Conservation (phyloP, 345 rosid species). For the Noccaea caerulescens region DNA sequence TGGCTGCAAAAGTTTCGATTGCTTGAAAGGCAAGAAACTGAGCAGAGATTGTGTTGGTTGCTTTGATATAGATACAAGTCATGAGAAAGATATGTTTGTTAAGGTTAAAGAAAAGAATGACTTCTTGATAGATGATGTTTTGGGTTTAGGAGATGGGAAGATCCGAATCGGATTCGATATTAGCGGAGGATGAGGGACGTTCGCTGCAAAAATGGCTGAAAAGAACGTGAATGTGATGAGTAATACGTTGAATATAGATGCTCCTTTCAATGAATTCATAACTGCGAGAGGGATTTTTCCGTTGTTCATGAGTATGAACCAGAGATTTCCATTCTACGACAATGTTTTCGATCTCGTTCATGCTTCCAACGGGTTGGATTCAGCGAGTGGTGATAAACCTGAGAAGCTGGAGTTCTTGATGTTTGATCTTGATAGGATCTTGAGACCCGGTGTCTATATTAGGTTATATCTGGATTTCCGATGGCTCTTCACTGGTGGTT, state of each 20-base stretch:
- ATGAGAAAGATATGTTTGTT: slow-evolving; percentile 69
- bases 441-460: slow-evolving; percentile 86
- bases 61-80: slow-evolving; percentile 55
- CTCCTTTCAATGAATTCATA: slow-evolving; percentile 78
- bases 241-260: slow-evolving; percentile 68
- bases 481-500: too few species aligned
- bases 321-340: slow-evolving; percentile 90
- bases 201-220: slow-evolving; percentile 95
- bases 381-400: slow-evolving; percentile 51
- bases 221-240: slow-evolving; percentile 80
- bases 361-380: slow-evolving; percentile 69
- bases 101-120: slow-evolving; percentile 78
- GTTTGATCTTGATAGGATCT: slow-evolving; percentile 86
- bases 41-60: slow-evolving; percentile 78
- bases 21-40: slow-evolving; percentile 78
- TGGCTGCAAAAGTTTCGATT: slow-evolving; percentile 78
- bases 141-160: slow-evolving; percentile 69
- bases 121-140: slow-evolving; percentile 78
- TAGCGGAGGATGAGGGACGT: slow-evolving; percentile 87
- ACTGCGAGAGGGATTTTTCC: slow-evolving; percentile 92
- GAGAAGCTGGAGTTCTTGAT: slow-evolving; percentile 93
- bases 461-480: too few species aligned
- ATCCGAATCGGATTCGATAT: slow-evolving; percentile 83
- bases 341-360: slow-evolving; percentile 82
- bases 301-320: slow-evolving; percentile 80